A percentile compares a stretch with the other conserved stretches of the same genome.
Conservation (phyloP, 495 filamentous ascomycete genomes). For the Penicillium cataractarum region DNA sequence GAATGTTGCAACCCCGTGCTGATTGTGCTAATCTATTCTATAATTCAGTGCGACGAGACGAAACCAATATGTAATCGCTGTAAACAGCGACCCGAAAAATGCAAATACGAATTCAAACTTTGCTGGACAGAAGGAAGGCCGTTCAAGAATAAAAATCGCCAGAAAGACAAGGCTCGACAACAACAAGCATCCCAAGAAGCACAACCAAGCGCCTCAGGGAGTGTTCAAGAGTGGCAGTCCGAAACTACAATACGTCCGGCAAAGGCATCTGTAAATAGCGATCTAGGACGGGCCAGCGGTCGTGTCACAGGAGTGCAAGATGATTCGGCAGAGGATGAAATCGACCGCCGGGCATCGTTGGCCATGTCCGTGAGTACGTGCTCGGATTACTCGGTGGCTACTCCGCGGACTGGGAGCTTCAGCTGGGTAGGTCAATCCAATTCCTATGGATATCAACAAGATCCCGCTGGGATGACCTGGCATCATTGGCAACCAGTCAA, state of each 20-base stretch:
- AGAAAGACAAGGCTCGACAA: background rate
- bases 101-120: conserved; percentile 18
- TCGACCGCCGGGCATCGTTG: conserved; percentile 4
- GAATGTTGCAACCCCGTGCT: background rate
- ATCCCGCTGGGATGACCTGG: background rate
- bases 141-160: conserved; percentile 12
- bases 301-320: background rate
- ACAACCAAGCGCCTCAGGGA: background rate
- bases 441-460: conserved; percentile 1
- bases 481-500: background rate
- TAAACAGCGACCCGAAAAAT: conserved; percentile 15
- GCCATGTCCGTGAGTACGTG: background rate
- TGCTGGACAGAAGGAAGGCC: conserved; percentile 15
- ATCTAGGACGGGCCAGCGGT: background rate
- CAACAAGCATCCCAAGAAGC: background rate
- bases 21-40: no score
- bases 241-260: background rate
- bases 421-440: background rate
- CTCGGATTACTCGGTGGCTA: conserved; percentile 1
- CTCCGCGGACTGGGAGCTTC: background rate
- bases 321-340: background rate
- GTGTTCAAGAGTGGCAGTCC: background rate
- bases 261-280: background rate
- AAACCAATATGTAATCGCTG: conserved; percentile 12
- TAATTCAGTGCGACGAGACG: conserved; percentile 11